Conservation (phyloP, 2,329 filamentous ascomycete species). For the Epichloe hybrida region DNA sequence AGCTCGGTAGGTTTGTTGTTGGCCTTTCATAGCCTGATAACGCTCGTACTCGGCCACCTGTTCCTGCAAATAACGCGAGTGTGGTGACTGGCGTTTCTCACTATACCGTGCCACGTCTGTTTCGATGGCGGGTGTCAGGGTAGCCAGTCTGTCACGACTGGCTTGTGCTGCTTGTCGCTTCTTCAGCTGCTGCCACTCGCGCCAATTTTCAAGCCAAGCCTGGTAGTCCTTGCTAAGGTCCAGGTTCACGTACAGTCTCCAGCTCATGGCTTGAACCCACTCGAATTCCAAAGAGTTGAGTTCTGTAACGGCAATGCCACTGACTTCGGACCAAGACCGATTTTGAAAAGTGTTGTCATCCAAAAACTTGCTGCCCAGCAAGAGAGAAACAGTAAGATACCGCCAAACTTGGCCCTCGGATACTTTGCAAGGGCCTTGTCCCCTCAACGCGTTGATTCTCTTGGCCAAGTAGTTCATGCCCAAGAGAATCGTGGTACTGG, state of each 20-base stretch:
- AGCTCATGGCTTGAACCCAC: slow-evolving; percentile 73
- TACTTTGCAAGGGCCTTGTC: slow-evolving; percentile 37
- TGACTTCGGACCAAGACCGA: slow-evolving; percentile 91
- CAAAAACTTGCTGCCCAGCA: slow-evolving; percentile 88
- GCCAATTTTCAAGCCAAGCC: slow-evolving; percentile 48
- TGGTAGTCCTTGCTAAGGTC: slow-evolving; percentile 59
- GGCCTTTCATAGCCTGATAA: slow-evolving; percentile 30
- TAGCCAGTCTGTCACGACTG: slow-evolving; percentile 35
- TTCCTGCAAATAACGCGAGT: slow-evolving; percentile 37
- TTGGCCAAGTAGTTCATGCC: slow-evolving; percentile 82
- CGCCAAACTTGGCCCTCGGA: slow-evolving; percentile 69
- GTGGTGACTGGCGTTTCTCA: slow-evolving; percentile 23
- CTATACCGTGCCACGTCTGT: slow-evolving; percentile 26
- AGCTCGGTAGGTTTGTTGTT: slow-evolving; percentile 26
- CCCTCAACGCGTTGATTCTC: slow-evolving; percentile 62
- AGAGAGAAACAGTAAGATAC: slow-evolving; percentile 69
- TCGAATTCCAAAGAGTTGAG: slow-evolving; percentile 78
- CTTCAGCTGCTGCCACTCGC: slow-evolving; percentile 42
- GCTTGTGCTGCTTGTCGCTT: slow-evolving; percentile 36
- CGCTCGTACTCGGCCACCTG: slow-evolving; percentile 42
- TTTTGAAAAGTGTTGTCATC: slow-evolving; percentile 98
- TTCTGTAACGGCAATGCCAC: slow-evolving; percentile 71
- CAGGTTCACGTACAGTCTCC: slow-evolving; percentile 77
- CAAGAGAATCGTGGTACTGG: slow-evolving; percentile 80
- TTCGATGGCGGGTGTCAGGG: slow-evolving; percentile 35